These are phyloP conservation scores for Globisporangium uncinulatum DNA, from an alignment of 352 stramenopile species.

Conservation along the genomic window DNA sequence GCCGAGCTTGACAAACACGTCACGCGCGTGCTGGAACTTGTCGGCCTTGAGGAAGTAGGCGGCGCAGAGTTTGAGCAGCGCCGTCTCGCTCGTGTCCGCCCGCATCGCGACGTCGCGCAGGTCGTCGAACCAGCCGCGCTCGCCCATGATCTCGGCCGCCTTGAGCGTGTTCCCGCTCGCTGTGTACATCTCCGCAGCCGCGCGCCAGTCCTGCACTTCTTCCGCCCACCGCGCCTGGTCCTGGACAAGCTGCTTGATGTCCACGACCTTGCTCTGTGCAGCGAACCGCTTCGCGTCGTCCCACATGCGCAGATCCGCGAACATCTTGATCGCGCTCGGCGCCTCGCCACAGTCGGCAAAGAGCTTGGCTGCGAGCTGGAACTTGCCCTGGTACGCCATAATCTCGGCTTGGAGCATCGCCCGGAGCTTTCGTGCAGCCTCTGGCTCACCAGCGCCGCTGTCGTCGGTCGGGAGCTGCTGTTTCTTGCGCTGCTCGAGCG, in stretches of 20 bases:
- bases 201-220: conserved; percentile 90
- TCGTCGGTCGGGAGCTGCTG: conserved; percentile 40
- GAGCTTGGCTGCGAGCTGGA: conserved; percentile 88
- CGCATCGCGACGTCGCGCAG: conserved; percentile 75
- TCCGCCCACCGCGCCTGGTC: conserved; percentile 92
- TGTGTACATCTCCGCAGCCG: conserved; percentile 89
- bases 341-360: conserved; percentile 75
- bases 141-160: conserved; percentile 84
- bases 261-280: conserved; percentile 62
- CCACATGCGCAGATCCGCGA: conserved; percentile 90
- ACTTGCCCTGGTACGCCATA: conserved; percentile 89
- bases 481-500: conserved; percentile 73
- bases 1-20: conserved; percentile 78
- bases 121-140: conserved; percentile 81
- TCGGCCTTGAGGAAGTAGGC: conserved; percentile 65
- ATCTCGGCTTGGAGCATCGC: conserved; percentile 86
- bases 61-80: conserved; percentile 52
- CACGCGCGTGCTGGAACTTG: conserved; percentile 70
- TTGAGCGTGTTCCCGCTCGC: conserved; percentile 78
- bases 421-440: conserved; percentile 49
- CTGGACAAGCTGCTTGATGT: conserved; percentile 85
- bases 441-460: conserved; percentile 15
- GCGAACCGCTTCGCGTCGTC: conserved; percentile 92
- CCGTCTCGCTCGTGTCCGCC: conserved; percentile 35
- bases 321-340: conserved; percentile 92